Evolutionary conservation across 805 yeast genomes (phyloP).

Genomic region (Blastobotrys muscicola): DNA sequence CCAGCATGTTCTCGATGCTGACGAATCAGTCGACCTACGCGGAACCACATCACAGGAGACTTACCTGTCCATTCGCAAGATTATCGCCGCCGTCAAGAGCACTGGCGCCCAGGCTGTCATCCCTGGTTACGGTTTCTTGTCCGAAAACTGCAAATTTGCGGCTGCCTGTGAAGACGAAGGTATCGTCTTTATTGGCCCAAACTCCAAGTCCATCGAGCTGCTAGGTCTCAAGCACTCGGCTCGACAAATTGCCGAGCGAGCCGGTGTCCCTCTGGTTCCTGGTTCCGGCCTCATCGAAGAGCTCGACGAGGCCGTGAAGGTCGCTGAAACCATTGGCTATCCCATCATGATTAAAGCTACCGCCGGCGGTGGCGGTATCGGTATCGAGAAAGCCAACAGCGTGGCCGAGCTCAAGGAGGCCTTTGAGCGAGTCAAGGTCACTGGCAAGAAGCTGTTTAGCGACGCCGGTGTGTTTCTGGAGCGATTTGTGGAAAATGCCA

Average conservation of each 20-base stretch:
- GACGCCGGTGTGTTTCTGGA: slow-evolving; percentile 94
- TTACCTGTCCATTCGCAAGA: slow-evolving; percentile 76
- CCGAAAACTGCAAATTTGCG: slow-evolving; percentile 94
- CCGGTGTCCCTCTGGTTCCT: slow-evolving; percentile 96
- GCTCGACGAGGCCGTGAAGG: slow-evolving; percentile 62
- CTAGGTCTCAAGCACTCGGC: slow-evolving; percentile 96
- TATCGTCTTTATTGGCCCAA: slow-evolving; percentile 91
- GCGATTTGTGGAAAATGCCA: slow-evolving; percentile 86
- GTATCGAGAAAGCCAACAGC: slow-evolving; percentile 84
- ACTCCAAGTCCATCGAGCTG: slow-evolving; percentile 84
- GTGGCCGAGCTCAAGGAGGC: slow-evolving; percentile 74
- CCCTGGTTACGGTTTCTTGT: slow-evolving; percentile 94
- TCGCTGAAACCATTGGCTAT: slow-evolving; percentile 65
- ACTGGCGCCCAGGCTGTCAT: slow-evolving; percentile 90
- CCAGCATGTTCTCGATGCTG: slow-evolving; percentile 77
- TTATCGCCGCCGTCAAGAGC: slow-evolving; percentile 73
- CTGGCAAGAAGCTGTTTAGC: slow-evolving; percentile 87
- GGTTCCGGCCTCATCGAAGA: slow-evolving; percentile 77
- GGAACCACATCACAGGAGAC: slow-evolving; percentile 89
- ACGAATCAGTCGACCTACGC: slow-evolving; percentile 65
- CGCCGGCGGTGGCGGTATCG: slow-evolving; percentile 99
- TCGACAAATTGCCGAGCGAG: slow-evolving; percentile 80
- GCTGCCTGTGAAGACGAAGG: slow-evolving; percentile 78
- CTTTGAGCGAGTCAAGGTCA: slow-evolving; percentile 86
- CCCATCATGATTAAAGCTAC: slow-evolving; percentile 96